Evolutionary conservation across 2,329 filamentous ascomycete species (phyloP).

Genomic region (Nothophaeocryptopus gaeumannii): DNA sequence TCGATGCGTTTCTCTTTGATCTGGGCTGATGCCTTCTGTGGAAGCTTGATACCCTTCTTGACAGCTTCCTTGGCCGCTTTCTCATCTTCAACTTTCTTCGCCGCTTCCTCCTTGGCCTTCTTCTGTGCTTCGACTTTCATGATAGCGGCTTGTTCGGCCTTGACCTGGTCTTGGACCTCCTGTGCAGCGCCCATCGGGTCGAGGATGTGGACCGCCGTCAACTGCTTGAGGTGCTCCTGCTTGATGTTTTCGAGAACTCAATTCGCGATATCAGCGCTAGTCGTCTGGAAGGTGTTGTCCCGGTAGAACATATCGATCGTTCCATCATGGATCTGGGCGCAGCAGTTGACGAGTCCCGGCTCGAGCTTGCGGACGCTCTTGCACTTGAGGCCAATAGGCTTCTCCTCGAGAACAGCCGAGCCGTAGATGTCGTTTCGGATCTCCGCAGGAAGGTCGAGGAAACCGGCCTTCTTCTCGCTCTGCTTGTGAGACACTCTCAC

Average conservation of each 20-base stretch:
- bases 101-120: neutral
- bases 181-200: constrained; percentile 1
- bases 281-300: constrained; percentile 5
- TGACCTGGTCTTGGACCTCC: neutral
- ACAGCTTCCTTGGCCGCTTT: neutral
- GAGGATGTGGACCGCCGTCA: neutral
- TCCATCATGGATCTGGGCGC: neutral
- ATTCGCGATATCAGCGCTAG: neutral
- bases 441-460: constrained; percentile 12
- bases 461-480: neutral
- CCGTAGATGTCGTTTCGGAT: constrained; percentile 17
- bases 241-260: neutral
- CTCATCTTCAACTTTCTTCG: neutral
- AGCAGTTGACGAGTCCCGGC: constrained; percentile 1
- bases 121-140: neutral
- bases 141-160: neutral
- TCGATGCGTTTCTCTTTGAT: too few relatives aligned
- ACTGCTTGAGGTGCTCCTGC: neutral
- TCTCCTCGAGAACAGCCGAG: neutral
- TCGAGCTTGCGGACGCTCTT: neutral
- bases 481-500: too few relatives aligned
- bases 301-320: constrained; percentile 1
- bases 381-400: neutral
- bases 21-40: too few relatives aligned
- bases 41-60: neutral